These are phyloP conservation scores for Ensete ventricosum DNA, from an alignment of 176 grass and related monocot genomes.

Conservation along the genomic window DNA sequence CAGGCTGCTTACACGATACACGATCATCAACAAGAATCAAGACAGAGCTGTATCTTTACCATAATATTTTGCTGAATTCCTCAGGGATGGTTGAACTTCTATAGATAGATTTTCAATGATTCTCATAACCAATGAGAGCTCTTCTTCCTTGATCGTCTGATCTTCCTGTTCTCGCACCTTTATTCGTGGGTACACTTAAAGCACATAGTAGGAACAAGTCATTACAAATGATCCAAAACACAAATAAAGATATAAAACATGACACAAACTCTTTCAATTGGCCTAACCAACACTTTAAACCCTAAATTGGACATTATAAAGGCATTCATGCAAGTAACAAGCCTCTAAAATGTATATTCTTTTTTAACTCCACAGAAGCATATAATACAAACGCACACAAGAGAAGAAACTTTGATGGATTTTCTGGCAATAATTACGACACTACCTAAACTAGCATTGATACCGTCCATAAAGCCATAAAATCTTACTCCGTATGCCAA, in stretches of 20 bases:
- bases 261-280: background rate
- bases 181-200: conserved; percentile 11
- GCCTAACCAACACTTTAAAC: background rate
- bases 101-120: conserved; percentile 13
- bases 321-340: no score
- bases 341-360: no score
- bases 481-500: no score
- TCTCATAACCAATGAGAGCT: conserved; percentile 4
- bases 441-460: no score
- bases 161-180: conserved; percentile 14
- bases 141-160: background rate
- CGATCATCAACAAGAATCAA: no score
- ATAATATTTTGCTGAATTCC: background rate
- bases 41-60: background rate
- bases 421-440: no score
- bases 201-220: background rate
- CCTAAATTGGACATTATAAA: no score
- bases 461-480: no score
- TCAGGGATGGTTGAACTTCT: conserved; percentile 7
- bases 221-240: background rate
- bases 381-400: no score
- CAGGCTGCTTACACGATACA: background rate
- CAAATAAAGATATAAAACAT: background rate
- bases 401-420: no score
- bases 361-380: no score